Base-by-base conservation (phyloP, 1,284 basidiomycete species). In the Hortiboletus rubellus region DNA sequence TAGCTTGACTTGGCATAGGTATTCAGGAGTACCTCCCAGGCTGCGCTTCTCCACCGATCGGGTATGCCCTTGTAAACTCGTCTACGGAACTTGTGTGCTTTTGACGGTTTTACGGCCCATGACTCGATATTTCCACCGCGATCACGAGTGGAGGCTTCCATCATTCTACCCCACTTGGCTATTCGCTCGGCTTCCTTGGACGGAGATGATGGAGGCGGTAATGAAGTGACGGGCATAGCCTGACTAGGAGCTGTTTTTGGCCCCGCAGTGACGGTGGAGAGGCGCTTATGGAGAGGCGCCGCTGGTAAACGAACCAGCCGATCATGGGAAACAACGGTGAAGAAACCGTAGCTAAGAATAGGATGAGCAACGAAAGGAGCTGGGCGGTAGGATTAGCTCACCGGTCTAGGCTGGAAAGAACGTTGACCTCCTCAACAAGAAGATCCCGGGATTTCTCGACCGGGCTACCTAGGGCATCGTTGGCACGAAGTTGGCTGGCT, bases 1-100 rank as follows among this genome's bases (percentile, higher is more conserved):
- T 74, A 72, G n/a, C 79, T 77, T 37, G 77, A 75, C 40, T 72
- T 75, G 47, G 84, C 76, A 67, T 76, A 82, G 41, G 76, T 63
- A 56, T 75, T 77, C 78, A 89, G 80, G 60, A 98, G 74, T 7
- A 91, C 81, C 66, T 89, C 90, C 96, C 96, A 99, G 1, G 89
- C 94, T 1, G 92, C 96, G 57, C 86, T 81, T 47, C 97, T 82
- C 96, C 97, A 99, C 45, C 94, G 83, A 73, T 99, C 96, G 0
- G 96, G 97, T 27, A 99, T 87, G 50, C 96, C 97, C 73, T 99
- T 99, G 80, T 92, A 98, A 48, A 91, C 83, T 38, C 96, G 82
- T 61, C 84, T 77, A 43, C 86, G 80, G 40, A 91, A 75, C 72
- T 94, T 85, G 61, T 71, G 68, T 69, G 83, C 80, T 77, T 91